These are phyloP conservation scores for Termitomyces sp. DNA, from an alignment of 768 basidiomycete species.

Conservation along the genomic window DNA sequence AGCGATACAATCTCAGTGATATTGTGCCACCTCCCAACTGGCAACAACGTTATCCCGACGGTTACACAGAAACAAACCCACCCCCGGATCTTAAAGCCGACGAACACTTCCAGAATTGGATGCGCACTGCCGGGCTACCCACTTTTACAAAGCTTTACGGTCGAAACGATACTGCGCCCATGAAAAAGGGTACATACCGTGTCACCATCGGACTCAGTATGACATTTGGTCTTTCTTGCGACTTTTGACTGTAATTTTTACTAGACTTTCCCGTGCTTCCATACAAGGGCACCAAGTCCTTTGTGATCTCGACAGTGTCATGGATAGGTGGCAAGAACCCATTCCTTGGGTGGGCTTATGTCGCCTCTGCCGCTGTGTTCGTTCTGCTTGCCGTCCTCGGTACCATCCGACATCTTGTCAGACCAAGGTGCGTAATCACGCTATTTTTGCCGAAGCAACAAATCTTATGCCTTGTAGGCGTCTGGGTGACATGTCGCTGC, in stretches of 20 bases:
- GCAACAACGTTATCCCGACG: slow-evolving; percentile 62
- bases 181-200: slow-evolving; percentile 70
- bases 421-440: slow-evolving; percentile 62
- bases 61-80: slow-evolving; percentile 56
- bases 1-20: slow-evolving; percentile 36
- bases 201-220: slow-evolving; percentile 77
- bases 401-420: slow-evolving; percentile 88
- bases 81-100: slow-evolving; percentile 71
- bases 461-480: slow-evolving; percentile 40
- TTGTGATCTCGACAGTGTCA: slow-evolving; percentile 95
- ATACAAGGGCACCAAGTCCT: slow-evolving; percentile 92
- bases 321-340: slow-evolving; percentile 99
- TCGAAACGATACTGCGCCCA: slow-evolving; percentile 73
- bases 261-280: slow-evolving; percentile 91
- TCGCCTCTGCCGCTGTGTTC: slow-evolving; percentile 83
- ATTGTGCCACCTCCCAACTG: slow-evolving; percentile 96
- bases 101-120: slow-evolving; percentile 99
- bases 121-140: slow-evolving; percentile 95
- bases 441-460: neutral
- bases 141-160: slow-evolving; percentile 96
- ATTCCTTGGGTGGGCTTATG: slow-evolving; percentile 98
- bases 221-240: slow-evolving; percentile 23
- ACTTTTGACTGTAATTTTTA: slow-evolving; percentile 6
- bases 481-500: slow-evolving; percentile 78
- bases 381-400: slow-evolving; percentile 83